Conservation (phyloP, 176 grass and related monocot genomes). For the Ensete glaucum region DNA sequence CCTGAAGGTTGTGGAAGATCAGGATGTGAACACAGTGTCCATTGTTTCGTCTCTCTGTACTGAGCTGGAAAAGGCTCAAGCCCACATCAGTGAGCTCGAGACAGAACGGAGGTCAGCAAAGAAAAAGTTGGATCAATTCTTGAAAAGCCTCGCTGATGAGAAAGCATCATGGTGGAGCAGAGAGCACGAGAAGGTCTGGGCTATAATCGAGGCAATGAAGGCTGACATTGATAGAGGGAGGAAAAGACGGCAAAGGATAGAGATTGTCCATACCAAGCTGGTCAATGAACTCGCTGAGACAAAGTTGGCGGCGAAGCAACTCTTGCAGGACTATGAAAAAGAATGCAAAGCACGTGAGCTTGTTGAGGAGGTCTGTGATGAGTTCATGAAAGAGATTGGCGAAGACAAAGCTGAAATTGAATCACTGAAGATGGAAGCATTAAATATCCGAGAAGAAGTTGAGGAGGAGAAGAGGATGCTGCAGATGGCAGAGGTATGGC, state of each 20-base stretch:
- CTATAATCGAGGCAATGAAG: constrained; percentile 83
- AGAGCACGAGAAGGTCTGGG: constrained; percentile 73
- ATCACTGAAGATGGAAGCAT: constrained; percentile 55
- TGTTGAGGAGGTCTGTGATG: constrained; percentile 86
- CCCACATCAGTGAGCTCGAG: constrained; percentile 55
- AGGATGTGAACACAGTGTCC: constrained; percentile 24
- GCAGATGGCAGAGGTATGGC: constrained; percentile 98
- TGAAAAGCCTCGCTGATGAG: constrained; percentile 86
- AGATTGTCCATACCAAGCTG: constrained; percentile 72
- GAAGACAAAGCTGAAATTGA: constrained; percentile 93
- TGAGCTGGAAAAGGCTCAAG: constrained; percentile 63
- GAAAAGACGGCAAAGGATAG: constrained; percentile 58
- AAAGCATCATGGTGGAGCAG: constrained; percentile 82
- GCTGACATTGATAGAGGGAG: constrained; percentile 76
- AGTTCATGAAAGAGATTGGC: constrained; percentile 82
- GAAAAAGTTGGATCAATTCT: constrained; percentile 81
- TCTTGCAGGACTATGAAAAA: constrained; percentile 78
- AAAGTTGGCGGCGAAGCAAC: constrained; percentile 56
- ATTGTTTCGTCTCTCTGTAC: constrained; percentile 54
- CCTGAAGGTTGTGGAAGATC: constrained; percentile 61
- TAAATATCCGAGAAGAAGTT: constrained; percentile 66
- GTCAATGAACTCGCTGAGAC: constrained; percentile 69
- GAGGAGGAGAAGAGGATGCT: constrained; percentile 91
- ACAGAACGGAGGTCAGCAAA: constrained; percentile 58
- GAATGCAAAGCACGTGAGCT: constrained; percentile 70